Base-by-base conservation (phyloP, 1,139 yeast species). In the Pichia sp. region DNA sequence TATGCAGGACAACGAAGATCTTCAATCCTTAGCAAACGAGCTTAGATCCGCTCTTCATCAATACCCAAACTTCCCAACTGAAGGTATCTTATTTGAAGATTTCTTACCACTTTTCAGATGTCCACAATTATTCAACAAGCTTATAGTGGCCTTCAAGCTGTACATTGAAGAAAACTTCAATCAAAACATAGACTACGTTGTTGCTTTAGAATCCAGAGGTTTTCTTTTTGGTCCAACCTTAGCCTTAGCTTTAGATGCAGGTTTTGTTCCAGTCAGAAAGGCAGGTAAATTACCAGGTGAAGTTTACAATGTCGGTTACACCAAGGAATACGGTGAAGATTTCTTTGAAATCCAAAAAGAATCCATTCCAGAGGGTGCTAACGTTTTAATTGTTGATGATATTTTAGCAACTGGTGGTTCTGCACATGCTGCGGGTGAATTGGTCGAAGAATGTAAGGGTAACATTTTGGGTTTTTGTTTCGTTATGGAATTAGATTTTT, bases 321-420 rank as follows among this genome's bases (percentile, higher is more conserved):
- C 73, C 57, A 93, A 93, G 71, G 99, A 91, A 65, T 91, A 91
- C 63, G 98, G 97, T 57, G 65, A 71, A 46, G 99, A 91, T 65
- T 75, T 69, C 48, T 88, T 91, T 61, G 95, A 88, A 64, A 79
- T 93, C 63, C 98, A 93, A 68, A 69, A 74, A 50, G 93, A 76
- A 45, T 78, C 91, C 33, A 79, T 91, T 52, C 84, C 88, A 51
- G 72, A 72, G 47, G 95, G 91, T 30, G 74, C 95, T 40, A 83
- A 72, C 46, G 93, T 91, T 27, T 70, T 91, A 34, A 74, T 91
- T 52, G 94, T 91, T 27, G 98, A 91, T 62, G 99, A 91, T 61
- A 88, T 91, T 56, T 83, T 93, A 63, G 98, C 98, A 37, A 91
- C 98, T 33, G 98, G 97, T 52, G 98, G 98, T 33, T 82, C 95